Conservation (phyloP, 805 yeast species). For the Starmerella floricola region DNA sequence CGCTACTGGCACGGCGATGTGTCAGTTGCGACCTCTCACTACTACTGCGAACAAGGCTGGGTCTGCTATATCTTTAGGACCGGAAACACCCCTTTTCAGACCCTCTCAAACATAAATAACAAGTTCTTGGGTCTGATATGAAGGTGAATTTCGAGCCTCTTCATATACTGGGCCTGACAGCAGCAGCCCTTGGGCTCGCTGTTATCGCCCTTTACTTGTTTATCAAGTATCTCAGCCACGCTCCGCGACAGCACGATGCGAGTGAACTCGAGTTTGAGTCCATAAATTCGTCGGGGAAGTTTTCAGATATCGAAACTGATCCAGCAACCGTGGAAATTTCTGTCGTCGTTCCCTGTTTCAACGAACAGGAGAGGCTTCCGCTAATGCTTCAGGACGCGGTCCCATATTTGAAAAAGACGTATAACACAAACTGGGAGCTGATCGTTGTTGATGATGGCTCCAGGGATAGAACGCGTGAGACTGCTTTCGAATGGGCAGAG, state of each 20-base stretch:
- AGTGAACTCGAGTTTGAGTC: conserved; percentile 12
- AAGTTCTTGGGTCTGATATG: too few species aligned
- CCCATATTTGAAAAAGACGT: conserved; percentile 35
- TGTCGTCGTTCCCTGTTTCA: conserved; percentile 86
- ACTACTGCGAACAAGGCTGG: too few species aligned
- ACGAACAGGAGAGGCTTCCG: conserved; percentile 64
- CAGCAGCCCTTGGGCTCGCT: not conserved
- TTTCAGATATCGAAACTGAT: conserved; percentile 16
- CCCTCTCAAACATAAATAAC: too few species aligned
- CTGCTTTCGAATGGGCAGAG: conserved; percentile 49
- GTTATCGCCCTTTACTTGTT: conserved; percentile 3
- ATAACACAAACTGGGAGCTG: conserved; percentile 49
- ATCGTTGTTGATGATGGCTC: conserved; percentile 89
- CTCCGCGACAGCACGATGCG: conserved; percentile 11
- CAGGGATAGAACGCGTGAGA: conserved; percentile 61
- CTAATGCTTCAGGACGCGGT: conserved; percentile 33
- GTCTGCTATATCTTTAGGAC: too few species aligned
- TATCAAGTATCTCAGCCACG: conserved; percentile 10
- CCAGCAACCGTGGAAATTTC: conserved; percentile 41
- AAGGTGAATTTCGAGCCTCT: not conserved
- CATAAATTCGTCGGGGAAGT: conserved; percentile 3
- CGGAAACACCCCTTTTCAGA: too few species aligned
- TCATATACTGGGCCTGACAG: not conserved
- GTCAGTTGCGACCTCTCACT: too few species aligned
- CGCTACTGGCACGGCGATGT: too few species aligned